Base-by-base conservation (phyloP, 345 rosid species). In the Eucalyptus leucophloia region DNA sequence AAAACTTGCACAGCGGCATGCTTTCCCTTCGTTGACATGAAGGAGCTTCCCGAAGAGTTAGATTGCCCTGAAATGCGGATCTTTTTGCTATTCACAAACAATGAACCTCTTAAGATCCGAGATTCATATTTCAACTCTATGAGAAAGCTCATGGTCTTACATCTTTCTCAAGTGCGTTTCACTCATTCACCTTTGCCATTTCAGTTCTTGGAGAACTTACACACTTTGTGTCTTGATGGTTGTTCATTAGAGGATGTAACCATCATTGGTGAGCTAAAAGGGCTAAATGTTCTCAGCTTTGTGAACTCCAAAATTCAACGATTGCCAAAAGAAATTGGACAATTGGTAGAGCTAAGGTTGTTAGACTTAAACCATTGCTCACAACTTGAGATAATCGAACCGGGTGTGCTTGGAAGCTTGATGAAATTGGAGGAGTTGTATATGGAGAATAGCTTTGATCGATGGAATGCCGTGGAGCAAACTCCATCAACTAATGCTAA, bases 151-250 rank as follows among this genome's bases (percentile, higher is more conserved):
- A 16, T 4, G 40, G 44, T 69, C 81, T 34, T 69, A 18, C 11
- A 69, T 18, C 44, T 69, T 67, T n/a, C 13, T 8, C 7, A 3
- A 0, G 44, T 69, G 1, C 5, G 0, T 34, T 14, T 69, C 24
- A 69, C 7, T 18, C 0, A 0, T 34, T 69, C 81, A 3, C 81
- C 42, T 17, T 69, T 1, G 0, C 11, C 81, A 0, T 69, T 34
- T 34, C 14, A 34, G 2, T 10, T 9, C 81, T 69, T 69, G 14
- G 7, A 34, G 26, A 9, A 69, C 13, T 69, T 69, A 5, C 13
- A 18, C 0, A 69, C 44, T 1, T 0, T 69, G 7, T 69, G 1
- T 69, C 81, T 69, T 8, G 26, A 69, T 18, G 44, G 44, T 3
- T 34, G 81, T 5, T 69, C 12, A 0, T 4, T 69, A 9, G 44